Evolutionary conservation across 2,329 filamentous ascomycete species (phyloP).

Genomic region (Fusarium staphyleae): DNA sequence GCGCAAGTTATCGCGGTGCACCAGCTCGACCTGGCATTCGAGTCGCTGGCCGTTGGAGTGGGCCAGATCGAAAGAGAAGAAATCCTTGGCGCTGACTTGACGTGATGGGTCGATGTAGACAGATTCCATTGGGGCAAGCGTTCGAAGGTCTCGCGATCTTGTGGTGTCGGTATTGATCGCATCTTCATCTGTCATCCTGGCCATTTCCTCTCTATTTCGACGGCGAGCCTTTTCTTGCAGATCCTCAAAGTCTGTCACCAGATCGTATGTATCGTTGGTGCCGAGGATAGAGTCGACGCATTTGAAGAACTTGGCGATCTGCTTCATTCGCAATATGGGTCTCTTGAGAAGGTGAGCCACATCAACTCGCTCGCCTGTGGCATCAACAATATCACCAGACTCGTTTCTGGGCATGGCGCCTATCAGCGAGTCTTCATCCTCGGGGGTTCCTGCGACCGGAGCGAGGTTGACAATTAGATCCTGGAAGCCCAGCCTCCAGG

Average conservation of each 20-base stretch:
- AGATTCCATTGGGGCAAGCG: constrained; percentile 72
- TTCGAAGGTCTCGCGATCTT: constrained; percentile 79
- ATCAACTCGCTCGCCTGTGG: constrained; percentile 87
- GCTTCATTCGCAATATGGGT: constrained; percentile 86
- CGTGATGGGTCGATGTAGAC: constrained; percentile 77
- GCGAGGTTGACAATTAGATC: constrained; percentile 94
- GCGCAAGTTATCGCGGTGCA: constrained; percentile 81
- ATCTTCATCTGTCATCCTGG: constrained; percentile 81
- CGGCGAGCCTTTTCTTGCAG: constrained; percentile 80
- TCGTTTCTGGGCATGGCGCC: constrained; percentile 67
- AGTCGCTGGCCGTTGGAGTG: constrained; percentile 92
- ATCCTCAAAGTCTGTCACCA: constrained; percentile 65
- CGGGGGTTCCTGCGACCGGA: constrained; percentile 61
- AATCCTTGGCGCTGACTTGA: constrained; percentile 88
- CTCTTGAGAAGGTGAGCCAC: constrained; percentile 92
- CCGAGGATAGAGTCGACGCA: constrained; percentile 64
- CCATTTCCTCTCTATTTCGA: constrained; percentile 68
- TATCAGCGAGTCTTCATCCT: constrained; percentile 67
- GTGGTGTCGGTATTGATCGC: constrained; percentile 84
- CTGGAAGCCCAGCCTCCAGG: constrained; percentile 93
- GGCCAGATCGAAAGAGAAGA: constrained; percentile 82
- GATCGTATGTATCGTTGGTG: constrained; percentile 54
- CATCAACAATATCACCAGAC: constrained; percentile 71
- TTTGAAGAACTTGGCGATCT: constrained; percentile 83
- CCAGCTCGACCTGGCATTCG: constrained; percentile 85